Evolutionary conservation across 306 rosid genomes (phyloP).

Genomic region (Vigna mungo): DNA sequence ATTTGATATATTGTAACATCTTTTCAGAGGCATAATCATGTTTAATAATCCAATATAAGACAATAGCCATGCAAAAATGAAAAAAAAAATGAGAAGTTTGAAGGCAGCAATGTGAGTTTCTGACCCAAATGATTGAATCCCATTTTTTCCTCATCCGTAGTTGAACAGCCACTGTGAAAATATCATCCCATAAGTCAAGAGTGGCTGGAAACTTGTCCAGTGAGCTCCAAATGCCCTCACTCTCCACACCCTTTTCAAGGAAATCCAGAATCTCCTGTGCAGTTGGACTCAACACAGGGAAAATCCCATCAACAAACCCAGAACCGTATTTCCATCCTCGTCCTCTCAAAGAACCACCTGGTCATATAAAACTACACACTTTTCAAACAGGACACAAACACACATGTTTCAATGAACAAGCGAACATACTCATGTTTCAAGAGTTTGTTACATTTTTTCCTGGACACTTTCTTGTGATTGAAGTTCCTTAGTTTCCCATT

Average conservation of each 20-base stretch:
- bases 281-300: constrained; percentile 82
- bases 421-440: constrained; percentile 21
- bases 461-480: constrained; percentile 79
- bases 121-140: constrained; percentile 82
- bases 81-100: background rate
- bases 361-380: constrained; percentile 29
- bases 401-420: constrained; percentile 23
- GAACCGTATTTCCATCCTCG: constrained; percentile 95
- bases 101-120: constrained; percentile 35
- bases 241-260: constrained; percentile 63
- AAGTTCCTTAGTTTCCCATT: constrained; percentile 81
- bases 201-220: constrained; percentile 75
- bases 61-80: background rate
- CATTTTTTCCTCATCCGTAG: constrained; percentile 82
- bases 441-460: constrained; percentile 67
- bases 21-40: background rate
- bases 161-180: constrained; percentile 82
- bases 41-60: background rate
- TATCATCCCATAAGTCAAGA: constrained; percentile 84
- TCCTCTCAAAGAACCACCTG: constrained; percentile 97
- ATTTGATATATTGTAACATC: background rate
- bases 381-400: constrained; percentile 38
- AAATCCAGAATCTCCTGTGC: constrained; percentile 71
- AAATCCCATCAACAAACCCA: constrained; percentile 93
- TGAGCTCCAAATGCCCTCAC: constrained; percentile 61